Evolutionary conservation across 768 basidiomycete species (phyloP).

Genomic region (Calocera viscosa): DNA sequence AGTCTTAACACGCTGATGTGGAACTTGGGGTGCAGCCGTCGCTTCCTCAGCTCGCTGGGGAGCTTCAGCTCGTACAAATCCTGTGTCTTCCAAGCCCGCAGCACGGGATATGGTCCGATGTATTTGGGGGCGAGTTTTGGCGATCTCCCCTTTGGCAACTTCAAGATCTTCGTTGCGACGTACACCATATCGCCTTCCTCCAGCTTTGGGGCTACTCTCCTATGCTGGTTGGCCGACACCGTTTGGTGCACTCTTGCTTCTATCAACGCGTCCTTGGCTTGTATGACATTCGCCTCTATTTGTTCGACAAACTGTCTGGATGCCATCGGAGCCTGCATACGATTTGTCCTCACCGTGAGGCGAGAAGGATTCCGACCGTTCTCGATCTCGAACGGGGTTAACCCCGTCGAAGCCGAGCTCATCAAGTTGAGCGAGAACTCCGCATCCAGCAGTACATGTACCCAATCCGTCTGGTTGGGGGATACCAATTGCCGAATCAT

Average conservation of each 20-base stretch:
- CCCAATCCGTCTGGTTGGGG: constrained; percentile 19
- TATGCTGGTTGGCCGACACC: constrained; percentile 9
- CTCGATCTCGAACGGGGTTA: constrained; percentile 18
- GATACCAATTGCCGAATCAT: constrained; percentile 1
- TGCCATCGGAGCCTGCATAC: too few relatives aligned
- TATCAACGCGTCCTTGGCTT: constrained; percentile 12
- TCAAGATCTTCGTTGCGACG: not conserved
- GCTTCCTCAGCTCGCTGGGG: not conserved
- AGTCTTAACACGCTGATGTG: not conserved
- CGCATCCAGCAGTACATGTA: constrained; percentile 10
- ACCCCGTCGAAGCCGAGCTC: constrained; percentile 16
- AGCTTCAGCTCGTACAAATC: not conserved
- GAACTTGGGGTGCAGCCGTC: not conserved
- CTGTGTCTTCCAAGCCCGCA: not conserved
- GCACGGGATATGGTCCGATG: not conserved
- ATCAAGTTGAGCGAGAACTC: constrained; percentile 21
- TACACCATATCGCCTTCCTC: not conserved
- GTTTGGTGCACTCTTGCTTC: constrained; percentile 11
- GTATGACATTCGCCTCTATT: constrained; percentile 1
- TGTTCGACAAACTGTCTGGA: constrained; percentile 8
- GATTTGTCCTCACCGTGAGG: constrained; percentile 4
- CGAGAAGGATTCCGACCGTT: constrained; percentile 21
- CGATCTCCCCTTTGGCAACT: not conserved
- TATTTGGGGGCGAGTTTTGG: not conserved
- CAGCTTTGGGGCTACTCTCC: not conserved